Base-by-base conservation (phyloP, 1,139 yeast species). In the Pichiaceae sp. region DNA sequence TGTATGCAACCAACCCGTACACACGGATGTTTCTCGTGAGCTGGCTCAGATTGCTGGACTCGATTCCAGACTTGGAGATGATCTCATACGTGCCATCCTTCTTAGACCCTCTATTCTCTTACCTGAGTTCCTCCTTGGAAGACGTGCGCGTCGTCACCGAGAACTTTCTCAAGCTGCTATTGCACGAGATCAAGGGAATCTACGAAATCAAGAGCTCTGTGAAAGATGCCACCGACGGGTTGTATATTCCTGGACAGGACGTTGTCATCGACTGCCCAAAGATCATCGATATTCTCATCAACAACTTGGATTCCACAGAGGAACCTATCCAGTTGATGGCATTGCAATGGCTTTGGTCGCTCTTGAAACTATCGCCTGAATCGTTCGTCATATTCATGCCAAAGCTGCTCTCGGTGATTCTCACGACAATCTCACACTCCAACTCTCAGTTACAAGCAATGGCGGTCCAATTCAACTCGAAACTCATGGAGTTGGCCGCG, bases 131-230 rank as follows among this genome's bases (percentile, higher is more conserved):
- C 48, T 70, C 94, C 1, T 89, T 89, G 40, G 77, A 80, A 33
- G 98, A 91, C 56, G 95, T 93, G 4, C 69, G 95, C 43, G 78
- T 81, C 3, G 89, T 86, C 34, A 87, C 97, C 0, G 85, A 82
- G 44, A 78, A 82, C 34, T 71, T 87, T 23, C 60, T 93, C 43
- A 83, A 80, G 45, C 72, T 75, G 5, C 75, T 93, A 45, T 64
- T 91, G 32, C 83, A 79, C 45, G 98, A 91, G 52, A 83, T 89
- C 33, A 76, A 76, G 46, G 67, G 85, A 29, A 75, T 89, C 26
- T 70, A 83, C 17, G 80, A 77, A 42, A 76, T 87, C 26, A 82
- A 84, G 50, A 63, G 63, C 30, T 68, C 67, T 35, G 66, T 67
- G 4, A 66, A 60, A 37, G 44, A 40, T 18, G 34, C 33, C 7